Conservation (phyloP, 371 early-diverging fungal species). For the Mortierella sp. region DNA sequence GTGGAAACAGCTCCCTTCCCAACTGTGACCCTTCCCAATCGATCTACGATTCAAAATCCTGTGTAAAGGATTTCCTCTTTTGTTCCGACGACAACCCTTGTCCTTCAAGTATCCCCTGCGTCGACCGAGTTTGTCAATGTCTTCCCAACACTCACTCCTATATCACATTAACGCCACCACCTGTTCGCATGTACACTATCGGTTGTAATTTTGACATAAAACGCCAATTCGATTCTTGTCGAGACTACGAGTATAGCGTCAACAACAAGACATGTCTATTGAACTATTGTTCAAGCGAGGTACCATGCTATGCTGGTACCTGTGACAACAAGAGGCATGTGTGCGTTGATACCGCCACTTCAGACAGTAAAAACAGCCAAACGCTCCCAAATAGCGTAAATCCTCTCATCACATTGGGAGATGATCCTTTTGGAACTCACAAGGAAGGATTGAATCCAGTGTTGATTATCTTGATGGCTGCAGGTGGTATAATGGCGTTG, state of each 20-base stretch:
- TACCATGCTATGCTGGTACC: conserved; percentile 46
- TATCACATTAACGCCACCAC: conserved; percentile 45
- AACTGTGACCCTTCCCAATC: conserved; percentile 50
- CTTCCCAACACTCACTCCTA: conserved; percentile 31
- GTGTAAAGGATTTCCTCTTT: conserved; percentile 41
- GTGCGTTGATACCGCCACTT: conserved; percentile 29
- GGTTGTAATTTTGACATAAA: conserved; percentile 47
- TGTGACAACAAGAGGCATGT: conserved; percentile 36
- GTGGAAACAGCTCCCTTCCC: conserved; percentile 13
- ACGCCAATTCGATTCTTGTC: conserved; percentile 16
- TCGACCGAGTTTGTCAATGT: conserved; percentile 55
- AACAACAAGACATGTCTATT: conserved; percentile 33
- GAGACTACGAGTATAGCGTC: conserved; percentile 46
- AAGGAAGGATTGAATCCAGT: conserved; percentile 35
- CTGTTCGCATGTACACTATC: conserved; percentile 49
- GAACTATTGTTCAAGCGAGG: conserved; percentile 50
- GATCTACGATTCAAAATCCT: conserved; percentile 38
- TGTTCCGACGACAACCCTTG: conserved; percentile 54
- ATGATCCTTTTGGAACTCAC: conserved; percentile 43
- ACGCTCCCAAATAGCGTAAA: conserved; percentile 15
- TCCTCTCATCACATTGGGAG: conserved; percentile 27
- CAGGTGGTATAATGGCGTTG: conserved; percentile 31
- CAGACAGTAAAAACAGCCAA: conserved; percentile 2
- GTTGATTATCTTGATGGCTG: conserved; percentile 40
- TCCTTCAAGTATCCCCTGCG: conserved; percentile 38